Percentiles rank a stretch among this genome's conserved stretches.
These are phyloP conservation scores for Penicillium goetzii DNA, from an alignment of 495 filamentous ascomycete species.

Conservation along the genomic window DNA sequence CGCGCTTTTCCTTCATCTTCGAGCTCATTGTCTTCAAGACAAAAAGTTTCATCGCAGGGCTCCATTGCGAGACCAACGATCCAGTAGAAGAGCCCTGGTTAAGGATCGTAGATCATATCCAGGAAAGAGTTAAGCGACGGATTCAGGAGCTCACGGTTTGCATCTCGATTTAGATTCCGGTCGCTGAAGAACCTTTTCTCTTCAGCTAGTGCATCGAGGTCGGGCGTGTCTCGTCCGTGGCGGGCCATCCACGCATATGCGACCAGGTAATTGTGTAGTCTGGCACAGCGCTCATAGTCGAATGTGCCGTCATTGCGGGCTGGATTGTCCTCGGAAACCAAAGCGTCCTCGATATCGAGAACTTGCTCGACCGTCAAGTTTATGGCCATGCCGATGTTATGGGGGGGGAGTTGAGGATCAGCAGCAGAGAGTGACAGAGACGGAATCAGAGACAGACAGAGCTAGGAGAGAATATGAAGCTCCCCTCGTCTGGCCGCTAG, in stretches of 20 bases:
- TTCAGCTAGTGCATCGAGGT: slow-evolving; percentile 23
- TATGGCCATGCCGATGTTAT: too few relatives aligned
- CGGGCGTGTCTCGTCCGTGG: slow-evolving; percentile 15
- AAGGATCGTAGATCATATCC: slow-evolving; percentile 25
- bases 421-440: too few relatives aligned
- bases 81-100: slow-evolving; percentile 32
- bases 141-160: slow-evolving; percentile 29
- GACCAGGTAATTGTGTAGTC: slow-evolving; percentile 47
- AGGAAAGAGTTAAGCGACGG: slow-evolving; percentile 35
- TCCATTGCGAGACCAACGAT: slow-evolving; percentile 16
- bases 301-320: slow-evolving; percentile 33
- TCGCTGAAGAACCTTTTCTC: slow-evolving; percentile 4
- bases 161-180: neutral
- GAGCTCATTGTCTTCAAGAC: slow-evolving; percentile 20
- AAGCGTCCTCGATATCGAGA: slow-evolving; percentile 30
- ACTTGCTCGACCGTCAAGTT: too few relatives aligned
- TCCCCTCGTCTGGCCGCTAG: too few relatives aligned
- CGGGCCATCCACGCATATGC: slow-evolving; percentile 38
- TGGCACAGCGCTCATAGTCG: slow-evolving; percentile 45
- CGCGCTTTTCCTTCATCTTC: slow-evolving; percentile 20
- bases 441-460: too few relatives aligned
- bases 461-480: too few relatives aligned
- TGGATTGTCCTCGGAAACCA: slow-evolving; percentile 37
- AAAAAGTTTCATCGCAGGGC: slow-evolving; percentile 15
- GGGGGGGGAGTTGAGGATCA: too few relatives aligned